Conservation (phyloP, 2,329 filamentous ascomycete genomes). For the Microdochium trichocladiopsis region DNA sequence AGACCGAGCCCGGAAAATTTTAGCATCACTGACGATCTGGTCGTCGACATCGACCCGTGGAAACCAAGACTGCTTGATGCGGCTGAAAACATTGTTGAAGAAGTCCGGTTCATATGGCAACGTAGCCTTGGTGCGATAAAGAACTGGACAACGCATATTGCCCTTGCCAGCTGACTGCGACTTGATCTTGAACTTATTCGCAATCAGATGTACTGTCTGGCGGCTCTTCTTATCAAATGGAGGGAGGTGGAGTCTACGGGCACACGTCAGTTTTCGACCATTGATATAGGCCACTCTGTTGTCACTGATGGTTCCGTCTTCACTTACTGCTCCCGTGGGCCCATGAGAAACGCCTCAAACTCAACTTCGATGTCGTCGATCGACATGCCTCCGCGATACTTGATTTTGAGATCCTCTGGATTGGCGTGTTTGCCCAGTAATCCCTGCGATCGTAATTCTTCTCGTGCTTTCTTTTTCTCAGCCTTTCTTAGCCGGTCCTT, state of each 20-base stretch:
- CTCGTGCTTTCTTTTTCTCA: conserved; percentile 61
- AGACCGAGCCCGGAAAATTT: conserved; percentile 11
- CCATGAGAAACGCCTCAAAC: conserved; percentile 62
- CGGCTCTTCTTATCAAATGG: conserved; percentile 77
- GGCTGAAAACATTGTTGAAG: conserved; percentile 39
- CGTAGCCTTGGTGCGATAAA: conserved; percentile 69
- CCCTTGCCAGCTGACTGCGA: conserved; percentile 78
- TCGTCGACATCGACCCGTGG: conserved; percentile 38
- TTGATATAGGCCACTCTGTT: too few species aligned
- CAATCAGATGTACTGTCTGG: conserved; percentile 74
- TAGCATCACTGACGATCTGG: conserved; percentile 15
- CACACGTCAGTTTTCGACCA: conserved; percentile 5
- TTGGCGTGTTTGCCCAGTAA: conserved; percentile 54
- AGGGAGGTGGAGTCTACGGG: conserved; percentile 60
- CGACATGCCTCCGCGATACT: conserved; percentile 67
- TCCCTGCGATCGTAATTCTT: conserved; percentile 59
- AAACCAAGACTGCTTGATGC: conserved; percentile 47
- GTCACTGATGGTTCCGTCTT: too few species aligned
- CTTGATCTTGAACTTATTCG: conserved; percentile 66
- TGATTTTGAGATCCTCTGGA: conserved; percentile 54
- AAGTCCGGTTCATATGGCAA: conserved; percentile 49
- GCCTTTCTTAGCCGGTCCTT: conserved; percentile 68
- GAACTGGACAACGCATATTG: conserved; percentile 63
- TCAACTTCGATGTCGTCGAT: conserved; percentile 66
- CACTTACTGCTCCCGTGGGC: conserved; percentile 55